These are phyloP conservation scores for Zizania latifolia DNA, from an alignment of 176 grass and related monocot species.

Conservation along the genomic window DNA sequence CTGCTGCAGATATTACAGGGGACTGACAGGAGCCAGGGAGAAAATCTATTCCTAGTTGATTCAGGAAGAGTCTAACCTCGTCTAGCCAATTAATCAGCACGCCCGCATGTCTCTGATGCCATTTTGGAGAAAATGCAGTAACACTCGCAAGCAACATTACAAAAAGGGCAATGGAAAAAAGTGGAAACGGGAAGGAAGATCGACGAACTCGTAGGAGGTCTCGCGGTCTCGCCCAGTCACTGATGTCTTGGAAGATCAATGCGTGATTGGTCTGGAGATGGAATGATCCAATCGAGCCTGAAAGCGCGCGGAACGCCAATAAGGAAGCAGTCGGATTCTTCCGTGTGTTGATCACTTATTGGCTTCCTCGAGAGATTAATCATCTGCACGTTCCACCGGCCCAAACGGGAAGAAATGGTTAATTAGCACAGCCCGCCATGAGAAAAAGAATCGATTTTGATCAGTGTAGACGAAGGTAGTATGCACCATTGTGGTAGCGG, in stretches of 20 bases:
- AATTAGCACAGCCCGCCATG: neutral
- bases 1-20: constrained; percentile 19
- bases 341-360: neutral
- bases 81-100: neutral
- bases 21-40: neutral
- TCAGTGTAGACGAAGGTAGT: neutral
- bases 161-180: neutral
- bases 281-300: neutral
- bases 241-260: neutral
- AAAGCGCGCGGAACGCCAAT: too few species aligned
- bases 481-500: constrained; percentile 35
- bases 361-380: neutral
- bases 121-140: neutral
- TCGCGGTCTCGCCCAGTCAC: neutral
- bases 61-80: neutral
- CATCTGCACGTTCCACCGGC: constrained; percentile 15
- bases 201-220: neutral
- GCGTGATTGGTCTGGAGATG: neutral
- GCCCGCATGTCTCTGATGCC: neutral
- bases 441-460: neutral
- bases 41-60: constrained; percentile 5
- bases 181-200: neutral
- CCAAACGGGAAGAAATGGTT: neutral
- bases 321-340: neutral
- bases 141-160: neutral